Conservation (phyloP, 2,329 filamentous ascomycete species). For the Xylaria multiplex region DNA sequence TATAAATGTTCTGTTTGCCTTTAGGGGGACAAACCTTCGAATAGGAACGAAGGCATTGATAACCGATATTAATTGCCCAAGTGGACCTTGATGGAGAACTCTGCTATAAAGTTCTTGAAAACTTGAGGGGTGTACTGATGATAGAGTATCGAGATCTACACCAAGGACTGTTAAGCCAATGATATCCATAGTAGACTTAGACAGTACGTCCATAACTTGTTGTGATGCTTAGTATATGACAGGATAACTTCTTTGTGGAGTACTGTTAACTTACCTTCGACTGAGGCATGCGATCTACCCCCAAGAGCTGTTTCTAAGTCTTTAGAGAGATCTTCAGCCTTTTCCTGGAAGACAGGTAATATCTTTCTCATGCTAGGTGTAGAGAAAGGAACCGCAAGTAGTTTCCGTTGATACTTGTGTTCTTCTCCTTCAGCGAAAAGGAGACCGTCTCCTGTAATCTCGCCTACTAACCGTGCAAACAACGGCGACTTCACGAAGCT, state of each 20-base stretch:
- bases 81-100: conserved; percentile 46
- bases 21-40: conserved; percentile 51
- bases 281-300: conserved; percentile 33
- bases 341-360: conserved; percentile 51
- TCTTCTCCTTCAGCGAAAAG: conserved; percentile 52
- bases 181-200: conserved; percentile 50
- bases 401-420: conserved; percentile 50
- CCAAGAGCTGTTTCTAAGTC: conserved; percentile 47
- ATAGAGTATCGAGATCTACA: conserved; percentile 48
- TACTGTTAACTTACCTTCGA: conserved; percentile 43
- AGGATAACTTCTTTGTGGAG: background rate
- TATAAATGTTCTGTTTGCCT: conserved; percentile 54
- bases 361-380: conserved; percentile 52
- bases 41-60: conserved; percentile 49
- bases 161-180: conserved; percentile 51
- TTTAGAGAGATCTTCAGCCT: conserved; percentile 46
- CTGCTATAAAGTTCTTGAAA: conserved; percentile 49
- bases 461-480: conserved; percentile 49
- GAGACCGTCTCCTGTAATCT: conserved; percentile 51
- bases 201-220: conserved; percentile 45
- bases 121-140: conserved; percentile 30
- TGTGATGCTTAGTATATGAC: background rate
- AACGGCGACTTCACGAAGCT: conserved; percentile 52
- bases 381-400: conserved; percentile 52
- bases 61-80: conserved; percentile 47